A percentile compares a stretch with the other conserved stretches of the same genome.
Evolutionary conservation across 73 alveolate genomes (phyloP).

Genomic region (Tetrahymena borealis): DNA sequence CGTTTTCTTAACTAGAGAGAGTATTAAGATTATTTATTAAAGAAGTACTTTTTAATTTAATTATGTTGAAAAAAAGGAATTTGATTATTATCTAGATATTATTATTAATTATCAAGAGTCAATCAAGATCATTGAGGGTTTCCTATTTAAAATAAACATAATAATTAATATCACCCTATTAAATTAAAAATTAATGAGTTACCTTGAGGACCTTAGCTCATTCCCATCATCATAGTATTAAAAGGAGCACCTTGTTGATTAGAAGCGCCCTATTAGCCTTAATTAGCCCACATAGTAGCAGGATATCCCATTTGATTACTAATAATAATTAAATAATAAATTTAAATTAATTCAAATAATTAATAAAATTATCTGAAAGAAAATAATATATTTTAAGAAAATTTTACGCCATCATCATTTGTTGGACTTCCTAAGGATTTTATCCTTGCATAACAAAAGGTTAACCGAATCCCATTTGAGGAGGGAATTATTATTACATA

Average conservation of each 20-base stretch:
- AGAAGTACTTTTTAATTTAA: too few relatives aligned
- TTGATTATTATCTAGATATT: too few relatives aligned
- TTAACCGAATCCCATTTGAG: background rate
- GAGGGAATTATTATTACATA: background rate
- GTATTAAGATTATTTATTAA: too few relatives aligned
- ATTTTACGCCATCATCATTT: background rate
- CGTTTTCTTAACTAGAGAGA: too few relatives aligned
- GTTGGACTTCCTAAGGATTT: background rate
- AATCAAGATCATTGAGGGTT: background rate
- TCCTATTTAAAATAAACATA: background rate
- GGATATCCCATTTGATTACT: background rate
- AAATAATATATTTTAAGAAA: too few relatives aligned
- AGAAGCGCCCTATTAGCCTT: background rate
- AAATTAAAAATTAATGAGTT: background rate
- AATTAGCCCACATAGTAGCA: background rate
- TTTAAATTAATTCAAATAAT: background rate
- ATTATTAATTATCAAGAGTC: too few relatives aligned
- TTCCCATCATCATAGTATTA: background rate
- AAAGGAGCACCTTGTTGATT: background rate
- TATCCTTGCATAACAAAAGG: background rate
- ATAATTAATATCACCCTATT: background rate
- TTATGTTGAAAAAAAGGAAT: too few relatives aligned
- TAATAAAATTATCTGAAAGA: too few relatives aligned
- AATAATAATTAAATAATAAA: background rate
- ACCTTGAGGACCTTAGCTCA: background rate